phyloP scores from a whole-genome alignment of 495 filamentous ascomycete species.

The Amorphotheca resinae region DNA sequence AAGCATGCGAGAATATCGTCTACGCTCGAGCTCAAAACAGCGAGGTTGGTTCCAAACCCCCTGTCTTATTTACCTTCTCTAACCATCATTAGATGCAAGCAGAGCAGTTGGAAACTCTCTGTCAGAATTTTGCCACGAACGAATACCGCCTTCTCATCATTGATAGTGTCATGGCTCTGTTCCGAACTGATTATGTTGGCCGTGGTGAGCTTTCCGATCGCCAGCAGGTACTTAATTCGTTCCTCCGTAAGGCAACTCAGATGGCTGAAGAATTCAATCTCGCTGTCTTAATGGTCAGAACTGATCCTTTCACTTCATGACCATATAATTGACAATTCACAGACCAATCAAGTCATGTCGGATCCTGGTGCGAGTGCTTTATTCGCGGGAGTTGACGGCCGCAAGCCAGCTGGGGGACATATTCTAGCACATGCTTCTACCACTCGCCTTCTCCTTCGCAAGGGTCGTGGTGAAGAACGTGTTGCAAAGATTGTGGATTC shows the following conservation, averaged over 20 bases:
- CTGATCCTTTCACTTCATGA: not conserved
- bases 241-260: constrained; percentile 55
- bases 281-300: constrained; percentile 53
- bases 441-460: constrained; percentile 60
- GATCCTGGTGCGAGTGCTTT: constrained; percentile 70
- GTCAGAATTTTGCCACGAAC: constrained; percentile 51
- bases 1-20: constrained; percentile 57
- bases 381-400: constrained; percentile 68
- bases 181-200: constrained; percentile 62
- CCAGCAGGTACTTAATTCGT: constrained; percentile 64
- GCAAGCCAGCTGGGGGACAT: constrained; percentile 66
- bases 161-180: constrained; percentile 71
- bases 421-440: constrained; percentile 70
- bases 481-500: constrained; percentile 74
- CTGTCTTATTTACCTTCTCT: not conserved
- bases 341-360: constrained; percentile 75
- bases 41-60: constrained; percentile 27
- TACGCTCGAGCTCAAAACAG: constrained; percentile 63
- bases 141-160: constrained; percentile 62
- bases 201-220: constrained; percentile 66
- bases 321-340: not conserved
- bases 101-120: constrained; percentile 55
- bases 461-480: constrained; percentile 67
- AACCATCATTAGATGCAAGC: constrained; percentile 43
- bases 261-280: constrained; percentile 78